Percentiles rank a stretch among this genome's conserved stretches.
Conservation (phyloP, 2,329 filamentous ascomycete genomes). For the Sphaerostilbella broomeana region DNA sequence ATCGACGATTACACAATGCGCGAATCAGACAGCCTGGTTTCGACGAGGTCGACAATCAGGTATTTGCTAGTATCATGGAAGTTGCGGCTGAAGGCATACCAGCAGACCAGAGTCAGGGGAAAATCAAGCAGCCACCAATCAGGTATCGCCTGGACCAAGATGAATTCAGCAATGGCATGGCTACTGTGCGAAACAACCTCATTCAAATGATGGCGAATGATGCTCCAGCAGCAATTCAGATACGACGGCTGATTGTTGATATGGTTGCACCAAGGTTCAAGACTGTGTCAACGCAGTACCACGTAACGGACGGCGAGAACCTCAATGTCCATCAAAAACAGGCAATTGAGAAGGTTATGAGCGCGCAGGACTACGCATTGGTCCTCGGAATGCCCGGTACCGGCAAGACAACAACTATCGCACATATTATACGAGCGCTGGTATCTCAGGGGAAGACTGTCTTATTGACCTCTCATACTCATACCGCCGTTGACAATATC, state of each 20-base stretch:
- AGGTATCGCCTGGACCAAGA: conserved; percentile 91
- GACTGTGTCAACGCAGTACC: conserved; percentile 54
- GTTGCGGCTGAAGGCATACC: conserved; percentile 52
- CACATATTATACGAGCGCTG: conserved; percentile 88
- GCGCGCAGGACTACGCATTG: conserved; percentile 89
- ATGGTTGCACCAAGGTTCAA: conserved; percentile 69
- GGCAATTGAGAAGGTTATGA: conserved; percentile 93
- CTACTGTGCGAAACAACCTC: conserved; percentile 86
- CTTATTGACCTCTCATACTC: conserved; percentile 88
- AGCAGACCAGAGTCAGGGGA: conserved; percentile 44
- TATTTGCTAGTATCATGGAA: conserved; percentile 89
- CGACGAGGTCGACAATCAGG: conserved; percentile 68
- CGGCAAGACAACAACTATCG: conserved; percentile 96
- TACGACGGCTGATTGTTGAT: conserved; percentile 76
- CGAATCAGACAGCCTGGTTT: conserved; percentile 71
- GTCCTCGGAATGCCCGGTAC: conserved; percentile 98
- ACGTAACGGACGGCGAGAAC: conserved; percentile 52
- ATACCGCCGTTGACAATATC: conserved; percentile 97
- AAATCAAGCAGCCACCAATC: conserved; percentile 48
- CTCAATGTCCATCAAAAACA: conserved; percentile 83
- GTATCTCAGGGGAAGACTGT: conserved; percentile 88
- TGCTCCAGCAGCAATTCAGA: conserved; percentile 61
- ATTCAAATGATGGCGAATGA: conserved; percentile 84
- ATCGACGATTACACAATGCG: conserved; percentile 81
- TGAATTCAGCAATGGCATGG: conserved; percentile 98